Evolutionary conservation across 2,329 filamentous ascomycete species (phyloP).

Genomic region (Neofusicoccum kwambonambiense): DNA sequence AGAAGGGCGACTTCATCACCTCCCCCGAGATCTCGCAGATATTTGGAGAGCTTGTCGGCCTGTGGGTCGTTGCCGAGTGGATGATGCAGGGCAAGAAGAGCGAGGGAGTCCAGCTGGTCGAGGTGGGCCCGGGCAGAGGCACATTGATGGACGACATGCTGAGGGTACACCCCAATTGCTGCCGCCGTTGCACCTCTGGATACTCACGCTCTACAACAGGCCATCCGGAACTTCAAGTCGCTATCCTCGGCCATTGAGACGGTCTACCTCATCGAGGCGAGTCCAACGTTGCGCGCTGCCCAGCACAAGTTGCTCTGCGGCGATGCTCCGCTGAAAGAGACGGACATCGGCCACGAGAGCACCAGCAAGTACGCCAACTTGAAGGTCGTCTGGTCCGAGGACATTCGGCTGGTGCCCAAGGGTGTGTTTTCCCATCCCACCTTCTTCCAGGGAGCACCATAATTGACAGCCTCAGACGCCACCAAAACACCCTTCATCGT

Average conservation of each 20-base stretch:
- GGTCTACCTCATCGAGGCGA: slow-evolving; percentile 96
- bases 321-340: slow-evolving; percentile 65
- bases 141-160: slow-evolving; percentile 97
- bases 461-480: slow-evolving; percentile 49
- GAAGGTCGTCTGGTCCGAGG: slow-evolving; percentile 83
- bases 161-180: slow-evolving; percentile 57
- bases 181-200: background rate
- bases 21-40: slow-evolving; percentile 97
- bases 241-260: slow-evolving; percentile 75
- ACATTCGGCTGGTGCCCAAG: slow-evolving; percentile 76
- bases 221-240: slow-evolving; percentile 76
- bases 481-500: slow-evolving; percentile 85
- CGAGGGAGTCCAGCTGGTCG: slow-evolving; percentile 80
- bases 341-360: slow-evolving; percentile 70
- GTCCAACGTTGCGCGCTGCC: slow-evolving; percentile 69
- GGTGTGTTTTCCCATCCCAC: slow-evolving; percentile 45
- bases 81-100: slow-evolving; percentile 78
- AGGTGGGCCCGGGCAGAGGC: slow-evolving; percentile 89
- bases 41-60: slow-evolving; percentile 88
- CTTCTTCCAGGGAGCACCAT: background rate
- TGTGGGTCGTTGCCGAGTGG: slow-evolving; percentile 98
- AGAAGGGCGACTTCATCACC: slow-evolving; percentile 91
- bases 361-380: slow-evolving; percentile 66
- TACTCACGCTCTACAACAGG: slow-evolving; percentile 52
- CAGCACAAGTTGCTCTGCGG: slow-evolving; percentile 84